These are phyloP conservation scores for Aspergillus latus DNA, from an alignment of 2,329 filamentous ascomycete genomes.

Conservation along the genomic window DNA sequence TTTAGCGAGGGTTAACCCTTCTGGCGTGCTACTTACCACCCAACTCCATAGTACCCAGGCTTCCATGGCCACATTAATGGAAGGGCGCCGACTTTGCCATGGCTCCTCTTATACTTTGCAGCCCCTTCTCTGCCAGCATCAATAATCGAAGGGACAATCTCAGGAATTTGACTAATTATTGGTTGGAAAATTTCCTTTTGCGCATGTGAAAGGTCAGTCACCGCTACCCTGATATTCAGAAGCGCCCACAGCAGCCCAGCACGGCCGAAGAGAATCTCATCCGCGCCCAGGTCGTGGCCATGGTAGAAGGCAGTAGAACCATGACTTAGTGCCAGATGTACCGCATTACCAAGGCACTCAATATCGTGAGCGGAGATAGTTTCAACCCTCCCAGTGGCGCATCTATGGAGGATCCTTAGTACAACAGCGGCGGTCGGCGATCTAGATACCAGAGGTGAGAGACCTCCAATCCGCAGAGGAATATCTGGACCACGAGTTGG, in stretches of 20 bases:
- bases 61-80: slow-evolving; percentile 45
- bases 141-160: slow-evolving; percentile 35
- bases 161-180: slow-evolving; percentile 31
- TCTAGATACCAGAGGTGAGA: slow-evolving; percentile 37
- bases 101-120: slow-evolving; percentile 27
- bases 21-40: slow-evolving; percentile 33
- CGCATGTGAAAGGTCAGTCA: slow-evolving; percentile 19
- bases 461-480: slow-evolving; percentile 27
- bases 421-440: slow-evolving; percentile 29
- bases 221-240: slow-evolving; percentile 34
- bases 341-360: slow-evolving; percentile 28
- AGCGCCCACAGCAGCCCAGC: slow-evolving; percentile 39
- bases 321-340: slow-evolving; percentile 32
- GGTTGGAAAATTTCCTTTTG: slow-evolving; percentile 23
- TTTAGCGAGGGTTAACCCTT: neutral
- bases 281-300: slow-evolving; percentile 34
- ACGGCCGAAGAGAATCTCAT: slow-evolving; percentile 43
- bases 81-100: slow-evolving; percentile 33
- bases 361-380: slow-evolving; percentile 30
- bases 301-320: slow-evolving; percentile 22
- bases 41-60: slow-evolving; percentile 37
- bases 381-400: slow-evolving; percentile 15
- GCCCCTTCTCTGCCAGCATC: slow-evolving; percentile 35
- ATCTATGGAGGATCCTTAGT: slow-evolving; percentile 27
- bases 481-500: slow-evolving; percentile 25